These are phyloP conservation scores for Diplodia sapinea DNA, from an alignment of 2,329 filamentous ascomycete species.

Conservation along the genomic window DNA sequence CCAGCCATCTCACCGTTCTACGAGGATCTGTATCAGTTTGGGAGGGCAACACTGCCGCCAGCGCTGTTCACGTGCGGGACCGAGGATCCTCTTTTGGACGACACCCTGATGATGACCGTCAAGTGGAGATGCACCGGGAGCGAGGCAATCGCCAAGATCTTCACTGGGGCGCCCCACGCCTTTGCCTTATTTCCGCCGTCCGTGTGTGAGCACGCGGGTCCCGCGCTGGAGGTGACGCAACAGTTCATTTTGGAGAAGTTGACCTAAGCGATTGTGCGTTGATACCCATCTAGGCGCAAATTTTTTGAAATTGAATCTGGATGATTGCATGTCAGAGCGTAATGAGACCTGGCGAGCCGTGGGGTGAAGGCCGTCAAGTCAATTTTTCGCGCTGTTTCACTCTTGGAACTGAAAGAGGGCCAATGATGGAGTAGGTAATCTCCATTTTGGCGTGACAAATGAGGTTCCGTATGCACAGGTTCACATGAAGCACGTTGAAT, in stretches of 20 bases:
- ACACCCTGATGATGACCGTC: constrained; percentile 59
- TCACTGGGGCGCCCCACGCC: constrained; percentile 61
- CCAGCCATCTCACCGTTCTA: constrained; percentile 59
- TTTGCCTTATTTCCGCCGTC: constrained; percentile 54
- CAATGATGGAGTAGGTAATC: constrained; percentile 24
- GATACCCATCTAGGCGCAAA: neutral
- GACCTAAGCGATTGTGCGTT: constrained; percentile 30
- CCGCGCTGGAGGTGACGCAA: constrained; percentile 49
- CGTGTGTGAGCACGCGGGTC: constrained; percentile 45
- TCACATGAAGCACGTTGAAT: neutral
- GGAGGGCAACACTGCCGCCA: constrained; percentile 52
- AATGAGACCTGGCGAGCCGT: constrained; percentile 29
- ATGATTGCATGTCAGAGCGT: constrained; percentile 20
- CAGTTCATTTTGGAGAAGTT: constrained; percentile 45
- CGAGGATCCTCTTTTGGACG: constrained; percentile 60
- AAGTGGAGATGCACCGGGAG: constrained; percentile 61
- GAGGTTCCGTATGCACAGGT: constrained; percentile 23
- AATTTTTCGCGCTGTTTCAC: constrained; percentile 29
- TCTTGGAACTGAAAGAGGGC: constrained; percentile 32
- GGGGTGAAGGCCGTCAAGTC: constrained; percentile 25
- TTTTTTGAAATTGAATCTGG: neutral
- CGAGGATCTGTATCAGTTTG: constrained; percentile 46
- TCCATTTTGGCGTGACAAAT: constrained; percentile 31
- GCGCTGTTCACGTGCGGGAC: constrained; percentile 63
- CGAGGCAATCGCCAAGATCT: constrained; percentile 59